Percentiles rank a stretch among this genome's conserved stretches.
phyloP scores from a whole-genome alignment of 2,329 filamentous ascomycete genomes.

The Trichophyton mentagrophytes region DNA sequence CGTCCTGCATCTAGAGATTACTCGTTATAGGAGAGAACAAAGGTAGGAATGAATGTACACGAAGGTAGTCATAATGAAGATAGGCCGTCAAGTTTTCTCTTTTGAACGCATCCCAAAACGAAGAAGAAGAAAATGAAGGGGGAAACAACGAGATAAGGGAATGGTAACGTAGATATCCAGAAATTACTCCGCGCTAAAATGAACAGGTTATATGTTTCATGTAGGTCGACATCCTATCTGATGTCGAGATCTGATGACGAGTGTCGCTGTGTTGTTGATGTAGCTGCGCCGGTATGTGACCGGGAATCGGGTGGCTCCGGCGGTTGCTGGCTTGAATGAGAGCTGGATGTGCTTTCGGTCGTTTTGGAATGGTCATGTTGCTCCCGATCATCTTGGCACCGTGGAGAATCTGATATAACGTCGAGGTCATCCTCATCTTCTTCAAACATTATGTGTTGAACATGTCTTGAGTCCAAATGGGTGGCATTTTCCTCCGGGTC shows the following conservation, averaged over 20 bases:
- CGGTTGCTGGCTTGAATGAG: not conserved
- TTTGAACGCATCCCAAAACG: not conserved
- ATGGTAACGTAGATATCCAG: not conserved
- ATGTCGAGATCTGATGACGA: not conserved
- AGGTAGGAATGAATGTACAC: not conserved
- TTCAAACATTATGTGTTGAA: not conserved
- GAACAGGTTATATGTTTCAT: not conserved
- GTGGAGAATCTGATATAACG: not conserved
- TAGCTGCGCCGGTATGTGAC: not conserved
- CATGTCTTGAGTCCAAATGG: not conserved
- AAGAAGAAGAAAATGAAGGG: not conserved
- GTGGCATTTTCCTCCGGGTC: not conserved
- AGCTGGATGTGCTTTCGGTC: not conserved
- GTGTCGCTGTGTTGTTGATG: not conserved
- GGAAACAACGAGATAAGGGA: not conserved
- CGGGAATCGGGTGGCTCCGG: not conserved
- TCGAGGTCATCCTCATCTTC: not conserved
- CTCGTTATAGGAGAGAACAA: not conserved
- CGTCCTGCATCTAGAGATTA: not conserved
- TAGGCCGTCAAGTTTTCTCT: not conserved
- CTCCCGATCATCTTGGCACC: not conserved
- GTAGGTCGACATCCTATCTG: not conserved
- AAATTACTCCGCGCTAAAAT: not conserved
- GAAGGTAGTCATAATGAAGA: not conserved
- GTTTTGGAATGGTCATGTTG: not conserved